Evolutionary conservation across 331 rosid species (phyloP).

Genomic region (Quercus phellos): DNA sequence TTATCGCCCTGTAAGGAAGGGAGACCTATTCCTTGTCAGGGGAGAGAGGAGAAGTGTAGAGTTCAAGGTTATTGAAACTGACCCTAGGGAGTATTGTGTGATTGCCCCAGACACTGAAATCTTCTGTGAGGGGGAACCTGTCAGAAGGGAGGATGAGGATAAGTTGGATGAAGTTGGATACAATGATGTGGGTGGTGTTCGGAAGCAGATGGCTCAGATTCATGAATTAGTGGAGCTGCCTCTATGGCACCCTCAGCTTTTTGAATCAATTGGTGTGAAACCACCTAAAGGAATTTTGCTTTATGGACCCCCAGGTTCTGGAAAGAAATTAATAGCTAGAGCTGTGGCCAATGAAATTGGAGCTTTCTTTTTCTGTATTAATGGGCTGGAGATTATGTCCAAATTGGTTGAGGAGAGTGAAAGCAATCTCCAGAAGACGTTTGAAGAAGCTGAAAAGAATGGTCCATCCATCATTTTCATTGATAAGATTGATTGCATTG

Average conservation of each 20-base stretch:
- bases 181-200: conserved; percentile 73
- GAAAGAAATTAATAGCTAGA: conserved; percentile 62
- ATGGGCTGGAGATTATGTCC: conserved; percentile 77
- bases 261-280: conserved; percentile 68
- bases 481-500: conserved; percentile 69
- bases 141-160: conserved; percentile 66
- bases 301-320: conserved; percentile 75
- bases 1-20: conserved; percentile 66
- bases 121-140: conserved; percentile 62
- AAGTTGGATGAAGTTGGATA: conserved; percentile 70
- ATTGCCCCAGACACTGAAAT: conserved; percentile 70
- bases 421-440: conserved; percentile 65
- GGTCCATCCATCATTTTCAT: conserved; percentile 72
- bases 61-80: conserved; percentile 18
- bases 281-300: conserved; percentile 72
- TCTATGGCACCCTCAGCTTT: conserved; percentile 66
- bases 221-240: conserved; percentile 73
- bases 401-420: conserved; percentile 76
- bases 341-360: conserved; percentile 80
- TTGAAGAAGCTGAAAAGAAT: conserved; percentile 76
- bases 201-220: conserved; percentile 75
- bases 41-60: conserved; percentile 75
- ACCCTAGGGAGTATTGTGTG: conserved; percentile 59
- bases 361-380: conserved; percentile 64
- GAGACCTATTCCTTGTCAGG: conserved; percentile 63